A percentile compares a stretch with the other conserved stretches of the same genome.
These are phyloP conservation scores for Astrephomene gubernaculifera DNA, from an alignment of 139 green algal species.

Conservation along the genomic window DNA sequence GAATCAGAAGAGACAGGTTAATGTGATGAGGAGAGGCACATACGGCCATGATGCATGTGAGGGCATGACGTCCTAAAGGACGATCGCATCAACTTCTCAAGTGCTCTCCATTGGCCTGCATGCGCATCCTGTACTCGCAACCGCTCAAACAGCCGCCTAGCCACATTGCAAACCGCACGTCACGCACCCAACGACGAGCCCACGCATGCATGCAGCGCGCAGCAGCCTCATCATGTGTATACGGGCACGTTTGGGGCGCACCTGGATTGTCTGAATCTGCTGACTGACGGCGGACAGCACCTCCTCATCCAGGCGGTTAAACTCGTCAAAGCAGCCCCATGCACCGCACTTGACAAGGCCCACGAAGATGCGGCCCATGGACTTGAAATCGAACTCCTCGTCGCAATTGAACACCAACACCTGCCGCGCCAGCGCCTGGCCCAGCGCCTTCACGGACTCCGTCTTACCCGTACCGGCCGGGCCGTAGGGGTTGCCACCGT, in stretches of 20 bases:
- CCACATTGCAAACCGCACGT: too few relatives aligned
- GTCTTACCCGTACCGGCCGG: slow-evolving; percentile 88
- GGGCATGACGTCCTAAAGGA: too few relatives aligned
- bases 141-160: too few relatives aligned
- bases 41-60: too few relatives aligned
- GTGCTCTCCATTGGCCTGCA: too few relatives aligned
- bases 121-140: too few relatives aligned
- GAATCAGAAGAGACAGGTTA: not conserved
- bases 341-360: slow-evolving; percentile 84
- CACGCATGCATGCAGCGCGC: too few relatives aligned
- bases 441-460: slow-evolving; percentile 88
- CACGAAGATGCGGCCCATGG: slow-evolving; percentile 87
- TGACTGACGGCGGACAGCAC: slow-evolving; percentile 85
- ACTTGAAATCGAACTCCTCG: slow-evolving; percentile 86
- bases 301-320: slow-evolving; percentile 87
- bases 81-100: too few relatives aligned
- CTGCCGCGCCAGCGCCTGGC: slow-evolving; percentile 74
- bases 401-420: slow-evolving; percentile 93
- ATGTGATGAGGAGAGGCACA: too few relatives aligned
- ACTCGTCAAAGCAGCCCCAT: slow-evolving; percentile 94
- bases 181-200: too few relatives aligned
- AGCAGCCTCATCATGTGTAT: too few relatives aligned
- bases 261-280: slow-evolving; percentile 88
- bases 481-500: slow-evolving; percentile 88
- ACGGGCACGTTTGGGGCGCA: too few relatives aligned